A percentile compares a stretch with the other conserved stretches of the same genome.
Conservation (phyloP, 768 basidiomycete genomes). For the Tephrocybe rancida region DNA sequence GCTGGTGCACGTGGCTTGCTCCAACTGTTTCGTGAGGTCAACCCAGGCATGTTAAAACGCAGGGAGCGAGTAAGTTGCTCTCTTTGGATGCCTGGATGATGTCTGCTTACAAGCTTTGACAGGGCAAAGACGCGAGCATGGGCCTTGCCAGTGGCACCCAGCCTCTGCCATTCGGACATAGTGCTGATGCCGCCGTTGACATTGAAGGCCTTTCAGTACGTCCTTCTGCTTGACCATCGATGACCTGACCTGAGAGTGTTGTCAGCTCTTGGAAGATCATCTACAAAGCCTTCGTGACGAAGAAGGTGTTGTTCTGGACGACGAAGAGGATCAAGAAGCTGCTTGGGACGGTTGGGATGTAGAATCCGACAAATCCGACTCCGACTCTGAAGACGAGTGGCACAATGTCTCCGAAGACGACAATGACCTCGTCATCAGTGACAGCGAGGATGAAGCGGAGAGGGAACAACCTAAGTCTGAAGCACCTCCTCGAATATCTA, state of each 20-base stretch:
- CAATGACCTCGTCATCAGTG: conserved; percentile 74
- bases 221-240: conserved; percentile 10
- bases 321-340: conserved; percentile 60
- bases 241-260: background rate
- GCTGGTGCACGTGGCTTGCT: conserved; percentile 87
- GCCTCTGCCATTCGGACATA: conserved; percentile 84
- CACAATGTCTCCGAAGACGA: conserved; percentile 76
- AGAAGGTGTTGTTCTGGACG: conserved; percentile 47
- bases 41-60: conserved; percentile 88
- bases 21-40: conserved; percentile 93
- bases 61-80: conserved; percentile 79
- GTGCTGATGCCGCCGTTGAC: conserved; percentile 70
- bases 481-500: conserved; percentile 51
- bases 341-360: conserved; percentile 92
- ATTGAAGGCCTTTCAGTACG: conserved; percentile 89
- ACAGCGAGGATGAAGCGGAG: conserved; percentile 81
- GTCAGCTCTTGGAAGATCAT: conserved; percentile 87
- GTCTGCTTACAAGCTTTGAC: conserved; percentile 14
- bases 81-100: background rate
- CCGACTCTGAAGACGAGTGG: conserved; percentile 76
- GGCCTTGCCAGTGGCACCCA: conserved; percentile 62
- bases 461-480: conserved; percentile 42
- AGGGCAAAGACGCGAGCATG: conserved; percentile 93
- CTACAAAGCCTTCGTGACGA: conserved; percentile 72
- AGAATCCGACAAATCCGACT: conserved; percentile 66